A percentile compares a stretch with the other conserved stretches of the same genome.
Evolutionary conservation across 768 basidiomycete species (phyloP).

Genomic region (Kwoniella sp.): DNA sequence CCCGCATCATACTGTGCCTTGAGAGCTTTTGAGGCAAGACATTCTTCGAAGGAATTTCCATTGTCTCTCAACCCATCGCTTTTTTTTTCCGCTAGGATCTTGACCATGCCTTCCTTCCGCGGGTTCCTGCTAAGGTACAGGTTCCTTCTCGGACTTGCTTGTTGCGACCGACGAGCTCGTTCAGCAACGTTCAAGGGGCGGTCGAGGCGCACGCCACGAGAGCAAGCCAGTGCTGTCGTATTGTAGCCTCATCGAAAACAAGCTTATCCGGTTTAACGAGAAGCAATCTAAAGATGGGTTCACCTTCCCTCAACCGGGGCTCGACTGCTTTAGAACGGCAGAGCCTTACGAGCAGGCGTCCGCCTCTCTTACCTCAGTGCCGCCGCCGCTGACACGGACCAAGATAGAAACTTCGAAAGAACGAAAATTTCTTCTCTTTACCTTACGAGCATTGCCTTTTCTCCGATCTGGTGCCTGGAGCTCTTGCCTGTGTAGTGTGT

Average conservation of each 20-base stretch:
- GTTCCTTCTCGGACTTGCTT: not conserved
- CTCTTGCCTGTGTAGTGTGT: not conserved
- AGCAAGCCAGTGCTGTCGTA: not conserved
- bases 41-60: not conserved
- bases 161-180: not conserved
- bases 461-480: not conserved
- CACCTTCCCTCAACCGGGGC: not conserved
- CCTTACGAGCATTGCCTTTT: no score
- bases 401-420: not conserved
- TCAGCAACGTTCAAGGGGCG: not conserved
- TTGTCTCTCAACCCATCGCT: not conserved
- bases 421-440: not conserved
- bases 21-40: no score
- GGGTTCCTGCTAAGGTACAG: no score
- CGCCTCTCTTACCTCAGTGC: not conserved
- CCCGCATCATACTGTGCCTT: no score
- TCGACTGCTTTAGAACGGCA: not conserved
- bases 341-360: not conserved
- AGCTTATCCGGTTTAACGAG: not conserved
- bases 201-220: not conserved
- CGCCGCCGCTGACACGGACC: not conserved
- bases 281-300: not conserved
- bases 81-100: no score
- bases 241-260: not conserved
- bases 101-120: no score